phyloP scores from a whole-genome alignment of 1,139 yeast species.

The Kodamaea derodonti region DNA sequence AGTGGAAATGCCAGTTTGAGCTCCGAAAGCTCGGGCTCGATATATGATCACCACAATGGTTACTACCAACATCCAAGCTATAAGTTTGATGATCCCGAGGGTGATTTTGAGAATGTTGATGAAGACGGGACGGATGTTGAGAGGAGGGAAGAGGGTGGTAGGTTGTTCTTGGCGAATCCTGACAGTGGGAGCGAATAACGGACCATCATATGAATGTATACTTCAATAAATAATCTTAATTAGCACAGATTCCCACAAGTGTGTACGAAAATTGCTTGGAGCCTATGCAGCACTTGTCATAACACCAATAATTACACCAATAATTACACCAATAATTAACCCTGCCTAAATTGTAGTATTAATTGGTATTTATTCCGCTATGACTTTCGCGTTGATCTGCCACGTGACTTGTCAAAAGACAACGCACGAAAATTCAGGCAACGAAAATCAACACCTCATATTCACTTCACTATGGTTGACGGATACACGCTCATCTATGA shows the following conservation, averaged over 20 bases:
- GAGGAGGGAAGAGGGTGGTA: conserved; percentile 25
- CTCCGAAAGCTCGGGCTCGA: conserved; percentile 19
- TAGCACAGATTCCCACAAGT: too few species aligned
- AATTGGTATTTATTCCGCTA: too few species aligned
- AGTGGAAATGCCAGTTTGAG: conserved; percentile 16
- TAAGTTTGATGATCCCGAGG: conserved; percentile 24
- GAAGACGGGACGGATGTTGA: conserved; percentile 3
- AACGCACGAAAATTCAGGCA: conserved; percentile 1
- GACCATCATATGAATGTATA: too few species aligned
- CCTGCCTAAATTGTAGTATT: too few species aligned
- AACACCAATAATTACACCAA: too few species aligned
- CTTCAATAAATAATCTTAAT: too few species aligned
- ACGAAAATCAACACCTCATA: conserved; percentile 11
- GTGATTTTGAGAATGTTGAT: conserved; percentile 13
- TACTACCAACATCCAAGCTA: conserved; percentile 46
- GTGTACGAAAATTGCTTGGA: too few species aligned
- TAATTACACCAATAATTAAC: too few species aligned
- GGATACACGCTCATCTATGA: conserved; percentile 77
- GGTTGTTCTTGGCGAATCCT: conserved; percentile 69
- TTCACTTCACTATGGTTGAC: conserved; percentile 38
- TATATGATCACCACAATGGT: conserved; percentile 24
- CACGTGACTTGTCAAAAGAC: conserved; percentile 6
- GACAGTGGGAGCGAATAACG: conserved; percentile 39
- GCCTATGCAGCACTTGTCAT: too few species aligned
- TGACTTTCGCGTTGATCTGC: background rate